Conservation (phyloP, 23 red algal species). For the Chondrus crispus region DNA sequence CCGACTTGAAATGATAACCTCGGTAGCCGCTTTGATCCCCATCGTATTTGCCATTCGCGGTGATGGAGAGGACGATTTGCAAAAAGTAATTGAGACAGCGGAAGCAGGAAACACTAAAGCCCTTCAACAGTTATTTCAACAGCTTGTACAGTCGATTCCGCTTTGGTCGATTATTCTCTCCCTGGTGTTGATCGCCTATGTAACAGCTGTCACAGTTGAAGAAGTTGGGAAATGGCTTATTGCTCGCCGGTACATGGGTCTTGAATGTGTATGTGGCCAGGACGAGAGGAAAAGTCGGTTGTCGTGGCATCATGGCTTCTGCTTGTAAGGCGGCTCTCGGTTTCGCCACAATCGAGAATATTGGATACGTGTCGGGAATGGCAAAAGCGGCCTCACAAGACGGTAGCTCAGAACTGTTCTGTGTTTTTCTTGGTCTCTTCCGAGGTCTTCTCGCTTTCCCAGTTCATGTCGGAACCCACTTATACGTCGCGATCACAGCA, state of each 20-base stretch:
- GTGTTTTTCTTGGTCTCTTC: background rate
- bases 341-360: conserved; percentile 64
- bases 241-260: conserved; percentile 10
- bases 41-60: too few relatives aligned
- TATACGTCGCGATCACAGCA: conserved; percentile 33
- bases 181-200: background rate
- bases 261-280: too few relatives aligned
- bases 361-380: background rate
- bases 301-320: conserved; percentile 56
- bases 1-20: too few relatives aligned
- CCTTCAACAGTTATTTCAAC: background rate
- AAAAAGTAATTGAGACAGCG: too few relatives aligned
- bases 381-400: background rate
- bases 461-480: conserved; percentile 50
- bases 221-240: conserved; percentile 44
- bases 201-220: conserved; percentile 35
- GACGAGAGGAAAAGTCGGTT: background rate
- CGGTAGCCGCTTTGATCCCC: too few relatives aligned
- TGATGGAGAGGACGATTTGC: too few relatives aligned
- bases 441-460: conserved; percentile 48
- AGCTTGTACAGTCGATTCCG: background rate
- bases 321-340: conserved; percentile 57
- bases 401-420: too few relatives aligned
- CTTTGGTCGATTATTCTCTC: conserved; percentile 31
- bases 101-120: too few relatives aligned